Evolutionary conservation across 495 filamentous ascomycete species (phyloP), one percentile per base, ranked within the genome.

Genomic region (Aspergillus hancockii): DNA sequence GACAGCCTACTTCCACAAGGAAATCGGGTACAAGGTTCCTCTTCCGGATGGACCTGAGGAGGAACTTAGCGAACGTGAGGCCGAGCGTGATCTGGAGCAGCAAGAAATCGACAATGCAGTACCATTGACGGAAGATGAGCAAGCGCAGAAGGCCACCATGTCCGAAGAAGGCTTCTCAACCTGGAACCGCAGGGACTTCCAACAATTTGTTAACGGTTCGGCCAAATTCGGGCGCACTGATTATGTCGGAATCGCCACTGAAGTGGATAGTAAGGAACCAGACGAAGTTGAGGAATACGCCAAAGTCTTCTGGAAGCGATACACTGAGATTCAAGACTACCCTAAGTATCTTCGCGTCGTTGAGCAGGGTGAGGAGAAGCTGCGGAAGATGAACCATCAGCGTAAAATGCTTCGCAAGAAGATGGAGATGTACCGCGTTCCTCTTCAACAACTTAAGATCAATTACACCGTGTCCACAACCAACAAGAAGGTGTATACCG

Each of bases 401-500:
- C 87, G 91, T 54, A 92, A 93, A 78, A 90, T 99, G 88, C 82
- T 99, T 38, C 83, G 86, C 51, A 93, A 90, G 82, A 99, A 99
- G 83, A 87, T 99, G 81, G 81, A 86, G 61, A 91, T 93, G 83
- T 98, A 97, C 71, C 91, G 93, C 6, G 93, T 97, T 45, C 95
- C 95, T 30, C 82, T 99, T 4, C 93, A 98, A 73, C 95, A 99
- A 73, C 83, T 99, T 56, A 96, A 96, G 80, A 91, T 99, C 77
- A 97, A 94, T 76, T 99, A 99, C 72, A 94, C 92, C 0, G 94
- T 99, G 21, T 96, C 92, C 3, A 99, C 95, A 3, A 99, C 95
- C 49, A 99, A 99, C 79, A 99, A 99, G 81, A 98, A 98, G 77
- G 92, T 98, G 7, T 99, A 99, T 68, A 97, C 94, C 0, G 95